These are phyloP conservation scores for Penicillium digitatum DNA, from an alignment of 2,329 filamentous ascomycete genomes.

Conservation along the genomic window DNA sequence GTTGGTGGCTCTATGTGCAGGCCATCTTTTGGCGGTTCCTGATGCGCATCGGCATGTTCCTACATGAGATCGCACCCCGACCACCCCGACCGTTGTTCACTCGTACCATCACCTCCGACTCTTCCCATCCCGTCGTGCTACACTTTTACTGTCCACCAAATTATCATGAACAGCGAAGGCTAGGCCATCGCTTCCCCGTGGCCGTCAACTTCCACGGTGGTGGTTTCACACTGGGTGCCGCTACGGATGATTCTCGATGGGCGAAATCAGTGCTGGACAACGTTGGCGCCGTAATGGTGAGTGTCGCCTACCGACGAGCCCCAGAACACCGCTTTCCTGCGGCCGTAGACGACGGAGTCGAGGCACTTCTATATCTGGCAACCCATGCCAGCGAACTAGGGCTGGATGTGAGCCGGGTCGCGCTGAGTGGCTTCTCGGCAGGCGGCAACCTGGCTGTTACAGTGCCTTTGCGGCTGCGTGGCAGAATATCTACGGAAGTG, in stretches of 20 bases:
- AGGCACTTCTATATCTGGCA: conserved; percentile 57
- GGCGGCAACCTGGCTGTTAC: conserved; percentile 62
- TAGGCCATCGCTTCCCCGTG: conserved; percentile 51
- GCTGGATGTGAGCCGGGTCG: conserved; percentile 56
- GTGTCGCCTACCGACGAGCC: conserved; percentile 59
- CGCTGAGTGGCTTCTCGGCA: conserved; percentile 59
- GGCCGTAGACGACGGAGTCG: conserved; percentile 61
- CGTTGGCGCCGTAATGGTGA: conserved; percentile 56
- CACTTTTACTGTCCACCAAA: conserved; percentile 58
- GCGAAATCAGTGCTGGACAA: conserved; percentile 53
- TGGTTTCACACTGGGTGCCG: conserved; percentile 58
- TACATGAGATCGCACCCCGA: conserved; percentile 60
- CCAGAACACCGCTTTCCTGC: conserved; percentile 61
- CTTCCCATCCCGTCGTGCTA: conserved; percentile 52
- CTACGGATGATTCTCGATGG: conserved; percentile 61
- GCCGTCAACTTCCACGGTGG: conserved; percentile 63
- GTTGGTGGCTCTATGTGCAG: conserved; percentile 60
- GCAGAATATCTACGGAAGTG: conserved; percentile 27
- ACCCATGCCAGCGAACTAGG: conserved; percentile 54
- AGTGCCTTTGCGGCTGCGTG: conserved; percentile 56
- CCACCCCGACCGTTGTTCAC: conserved; percentile 60
- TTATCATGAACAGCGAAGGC: conserved; percentile 32
- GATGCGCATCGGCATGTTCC: conserved; percentile 65
- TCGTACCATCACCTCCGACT: conserved; percentile 51
- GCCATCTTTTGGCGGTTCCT: conserved; percentile 64